Evolutionary conservation across 2,329 filamentous ascomycete genomes (phyloP).

Genomic region (Fusarium domesticum): DNA sequence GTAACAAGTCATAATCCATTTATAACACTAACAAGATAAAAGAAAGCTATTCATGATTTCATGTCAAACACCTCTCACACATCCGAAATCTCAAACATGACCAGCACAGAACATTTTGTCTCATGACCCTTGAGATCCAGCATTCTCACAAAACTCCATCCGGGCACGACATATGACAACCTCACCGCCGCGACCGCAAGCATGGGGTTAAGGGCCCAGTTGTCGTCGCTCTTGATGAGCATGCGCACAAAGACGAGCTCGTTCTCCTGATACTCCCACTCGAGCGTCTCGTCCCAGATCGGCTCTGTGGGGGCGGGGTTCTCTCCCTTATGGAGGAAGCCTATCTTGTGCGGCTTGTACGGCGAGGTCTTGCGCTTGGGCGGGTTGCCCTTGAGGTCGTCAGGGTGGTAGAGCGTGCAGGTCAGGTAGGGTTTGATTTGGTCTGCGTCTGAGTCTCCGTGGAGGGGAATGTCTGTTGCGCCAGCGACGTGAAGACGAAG

Average conservation of each 20-base stretch:
- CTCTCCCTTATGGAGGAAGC: slow-evolving; percentile 55
- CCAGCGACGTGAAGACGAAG: slow-evolving; percentile 60
- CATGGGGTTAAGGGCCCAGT: slow-evolving; percentile 59
- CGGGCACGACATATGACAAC: slow-evolving; percentile 52
- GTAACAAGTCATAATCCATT: too few relatives aligned
- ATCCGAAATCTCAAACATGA: slow-evolving; percentile 57
- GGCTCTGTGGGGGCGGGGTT: slow-evolving; percentile 60
- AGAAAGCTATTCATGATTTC: neutral
- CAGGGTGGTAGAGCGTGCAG: slow-evolving; percentile 60
- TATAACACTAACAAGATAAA: slow-evolving; percentile 2
- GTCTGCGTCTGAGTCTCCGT: slow-evolving; percentile 47
- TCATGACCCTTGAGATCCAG: slow-evolving; percentile 62
- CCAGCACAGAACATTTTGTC: slow-evolving; percentile 59
- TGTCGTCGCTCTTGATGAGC: slow-evolving; percentile 65
- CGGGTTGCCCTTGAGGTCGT: slow-evolving; percentile 44
- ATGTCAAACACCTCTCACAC: slow-evolving; percentile 13
- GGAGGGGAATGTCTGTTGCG: slow-evolving; percentile 58
- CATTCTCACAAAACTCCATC: slow-evolving; percentile 64
- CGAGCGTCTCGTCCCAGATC: slow-evolving; percentile 62
- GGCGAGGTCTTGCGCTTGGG: slow-evolving; percentile 60
- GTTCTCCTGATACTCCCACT: slow-evolving; percentile 67
- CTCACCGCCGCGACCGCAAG: slow-evolving; percentile 60
- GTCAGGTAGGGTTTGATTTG: slow-evolving; percentile 63
- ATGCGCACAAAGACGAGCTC: slow-evolving; percentile 63
- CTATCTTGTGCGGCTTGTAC: slow-evolving; percentile 58